Evolutionary conservation across 2,329 filamentous ascomycete species (phyloP).

Genomic region (Alternaria angustiovoidea): DNA sequence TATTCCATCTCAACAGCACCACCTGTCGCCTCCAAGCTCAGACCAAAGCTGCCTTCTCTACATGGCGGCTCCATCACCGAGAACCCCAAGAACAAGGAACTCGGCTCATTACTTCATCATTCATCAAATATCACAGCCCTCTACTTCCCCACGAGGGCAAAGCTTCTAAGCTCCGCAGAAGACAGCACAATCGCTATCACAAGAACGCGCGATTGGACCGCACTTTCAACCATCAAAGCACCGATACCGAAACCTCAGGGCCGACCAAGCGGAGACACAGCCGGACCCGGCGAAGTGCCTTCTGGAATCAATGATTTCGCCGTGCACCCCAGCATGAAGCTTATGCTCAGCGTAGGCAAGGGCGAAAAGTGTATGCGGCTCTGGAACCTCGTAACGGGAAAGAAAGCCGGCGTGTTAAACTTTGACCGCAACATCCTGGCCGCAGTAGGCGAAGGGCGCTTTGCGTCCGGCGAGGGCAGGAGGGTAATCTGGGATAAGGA

Average conservation of each 20-base stretch:
- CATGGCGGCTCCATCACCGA: conserved; percentile 78
- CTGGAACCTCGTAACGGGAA: conserved; percentile 96
- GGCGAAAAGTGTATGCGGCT: conserved; percentile 91
- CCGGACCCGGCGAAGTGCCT: conserved; percentile 78
- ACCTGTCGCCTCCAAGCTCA: conserved; percentile 64
- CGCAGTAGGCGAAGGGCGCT: conserved; percentile 78
- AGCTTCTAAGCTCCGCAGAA: conserved; percentile 86
- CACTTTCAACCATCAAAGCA: conserved; percentile 86
- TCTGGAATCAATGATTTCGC: conserved; percentile 95
- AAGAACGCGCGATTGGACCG: conserved; percentile 85
- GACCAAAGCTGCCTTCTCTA: conserved; percentile 70
- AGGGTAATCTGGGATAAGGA: conserved; percentile 80
- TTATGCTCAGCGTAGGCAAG: conserved; percentile 92
- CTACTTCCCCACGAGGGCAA: conserved; percentile 82
- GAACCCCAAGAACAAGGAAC: conserved; percentile 85
- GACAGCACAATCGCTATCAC: conserved; percentile 92
- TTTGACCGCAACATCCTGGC: conserved; percentile 78
- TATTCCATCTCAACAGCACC: conserved; percentile 77
- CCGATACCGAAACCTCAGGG: conserved; percentile 82
- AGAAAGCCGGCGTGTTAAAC: conserved; percentile 91
- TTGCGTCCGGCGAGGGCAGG: conserved; percentile 81
- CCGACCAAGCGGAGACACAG: conserved; percentile 88
- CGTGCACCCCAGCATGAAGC: conserved; percentile 93
- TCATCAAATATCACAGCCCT: conserved; percentile 80
- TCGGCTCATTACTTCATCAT: conserved; percentile 89